Evolutionary conservation across 139 green algal genomes (phyloP).

Genomic region (Diplosphaera chodatii): DNA sequence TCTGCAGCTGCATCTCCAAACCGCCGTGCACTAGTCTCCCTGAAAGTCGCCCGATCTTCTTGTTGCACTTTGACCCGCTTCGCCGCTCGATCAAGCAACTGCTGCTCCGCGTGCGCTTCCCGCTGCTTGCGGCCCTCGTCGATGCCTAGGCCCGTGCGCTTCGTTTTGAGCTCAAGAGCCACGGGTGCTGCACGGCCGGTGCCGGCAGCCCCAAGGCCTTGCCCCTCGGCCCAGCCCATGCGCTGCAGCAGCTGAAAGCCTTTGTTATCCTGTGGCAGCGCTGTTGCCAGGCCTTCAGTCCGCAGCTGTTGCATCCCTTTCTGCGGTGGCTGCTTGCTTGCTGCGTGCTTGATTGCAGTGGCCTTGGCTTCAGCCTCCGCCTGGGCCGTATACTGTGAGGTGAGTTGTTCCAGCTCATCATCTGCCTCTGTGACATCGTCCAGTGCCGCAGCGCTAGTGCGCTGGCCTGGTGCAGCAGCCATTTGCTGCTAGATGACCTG

Average conservation of each 20-base stretch:
- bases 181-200: slow-evolving; percentile 18
- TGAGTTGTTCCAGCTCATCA: slow-evolving; percentile 11
- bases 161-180: slow-evolving; percentile 23
- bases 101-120: background rate
- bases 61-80: slow-evolving; percentile 15
- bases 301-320: slow-evolving; percentile 18
- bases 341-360: background rate
- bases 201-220: slow-evolving; percentile 18
- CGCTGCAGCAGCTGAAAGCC: slow-evolving; percentile 31
- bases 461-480: too few relatives aligned
- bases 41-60: background rate
- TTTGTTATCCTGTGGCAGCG: slow-evolving; percentile 26
- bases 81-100: background rate
- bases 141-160: slow-evolving; percentile 22
- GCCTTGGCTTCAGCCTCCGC: background rate
- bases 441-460: too few relatives aligned
- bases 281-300: slow-evolving; percentile 16
- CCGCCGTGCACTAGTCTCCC: background rate
- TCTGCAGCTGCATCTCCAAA: slow-evolving; percentile 1
- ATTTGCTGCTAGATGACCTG: too few relatives aligned
- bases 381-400: slow-evolving; percentile 2
- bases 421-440: background rate
- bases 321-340: background rate
- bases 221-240: slow-evolving; percentile 31
- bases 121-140: slow-evolving; percentile 16